Percentiles rank a stretch among this genome's conserved stretches.
phyloP scores from a whole-genome alignment of 1,284 basidiomycete genomes.

The Puccinia hordei region DNA sequence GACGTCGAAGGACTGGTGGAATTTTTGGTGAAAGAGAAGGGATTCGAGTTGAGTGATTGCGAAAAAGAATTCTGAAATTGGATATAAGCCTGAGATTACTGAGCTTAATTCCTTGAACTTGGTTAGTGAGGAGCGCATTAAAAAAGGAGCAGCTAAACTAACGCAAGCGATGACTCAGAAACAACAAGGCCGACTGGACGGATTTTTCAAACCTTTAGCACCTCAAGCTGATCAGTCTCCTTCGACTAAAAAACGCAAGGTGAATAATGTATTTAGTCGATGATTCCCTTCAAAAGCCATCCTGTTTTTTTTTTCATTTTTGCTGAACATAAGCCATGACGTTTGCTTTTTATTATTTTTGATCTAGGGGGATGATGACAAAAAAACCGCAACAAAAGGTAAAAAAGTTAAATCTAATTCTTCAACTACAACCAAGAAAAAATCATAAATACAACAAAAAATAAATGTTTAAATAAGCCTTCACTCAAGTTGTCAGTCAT shows the following conservation, averaged over 20 bases:
- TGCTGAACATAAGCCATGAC: background rate
- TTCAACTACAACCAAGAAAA: background rate
- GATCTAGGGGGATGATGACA: conserved; percentile 18
- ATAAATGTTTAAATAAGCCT: too few species aligned
- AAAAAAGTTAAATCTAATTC: conserved; percentile 23
- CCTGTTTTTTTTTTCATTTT: background rate
- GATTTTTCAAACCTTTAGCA: conserved; percentile 76
- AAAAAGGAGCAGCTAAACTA: conserved; percentile 91
- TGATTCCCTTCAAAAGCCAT: background rate
- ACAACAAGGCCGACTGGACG: conserved; percentile 93
- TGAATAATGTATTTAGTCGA: background rate
- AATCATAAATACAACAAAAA: conserved; percentile 7
- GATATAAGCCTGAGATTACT: background rate
- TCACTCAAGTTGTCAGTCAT: too few species aligned
- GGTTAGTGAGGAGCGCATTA: conserved; percentile 87
- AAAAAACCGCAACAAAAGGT: conserved; percentile 12
- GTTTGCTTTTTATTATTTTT: background rate
- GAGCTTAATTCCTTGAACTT: background rate
- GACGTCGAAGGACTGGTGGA: conserved; percentile 91
- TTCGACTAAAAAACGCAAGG: conserved; percentile 47
- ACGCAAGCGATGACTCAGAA: conserved; percentile 82
- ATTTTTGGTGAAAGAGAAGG: conserved; percentile 91
- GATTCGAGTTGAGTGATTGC: conserved; percentile 77
- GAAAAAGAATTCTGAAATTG: background rate
- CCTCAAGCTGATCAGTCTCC: conserved; percentile 52